These are phyloP conservation scores for Claviceps purpurea DNA, from an alignment of 2,329 filamentous ascomycete species.

Conservation along the genomic window DNA sequence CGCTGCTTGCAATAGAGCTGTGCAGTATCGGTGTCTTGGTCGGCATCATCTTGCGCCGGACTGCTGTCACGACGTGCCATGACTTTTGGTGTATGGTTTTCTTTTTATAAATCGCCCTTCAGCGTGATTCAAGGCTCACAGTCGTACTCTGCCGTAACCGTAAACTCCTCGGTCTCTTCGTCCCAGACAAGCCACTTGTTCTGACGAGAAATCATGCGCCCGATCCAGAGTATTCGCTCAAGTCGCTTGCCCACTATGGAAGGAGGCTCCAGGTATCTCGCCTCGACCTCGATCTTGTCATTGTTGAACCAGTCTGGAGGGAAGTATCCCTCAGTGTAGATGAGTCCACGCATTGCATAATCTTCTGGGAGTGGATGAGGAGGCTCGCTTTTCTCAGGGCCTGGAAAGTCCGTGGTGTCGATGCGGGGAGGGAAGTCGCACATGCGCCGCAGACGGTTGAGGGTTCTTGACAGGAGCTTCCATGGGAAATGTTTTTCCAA, in stretches of 20 bases:
- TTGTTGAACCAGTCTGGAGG: slow-evolving; percentile 44
- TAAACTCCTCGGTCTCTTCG: slow-evolving; percentile 21
- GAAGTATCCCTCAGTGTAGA: slow-evolving; percentile 47
- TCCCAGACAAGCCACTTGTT: slow-evolving; percentile 33
- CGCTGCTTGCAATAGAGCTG: too few relatives aligned
- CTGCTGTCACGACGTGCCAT: too few relatives aligned
- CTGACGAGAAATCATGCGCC: slow-evolving; percentile 28
- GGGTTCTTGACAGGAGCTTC: slow-evolving; percentile 25
- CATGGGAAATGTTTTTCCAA: slow-evolving; percentile 34
- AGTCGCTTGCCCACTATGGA: slow-evolving; percentile 45
- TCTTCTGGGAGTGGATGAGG: slow-evolving; percentile 54
- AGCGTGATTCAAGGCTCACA: background rate
- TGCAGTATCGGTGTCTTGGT: too few relatives aligned
- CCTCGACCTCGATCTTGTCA: slow-evolving; percentile 51
- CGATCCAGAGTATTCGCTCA: slow-evolving; percentile 47
- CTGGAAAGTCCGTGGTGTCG: slow-evolving; percentile 32
- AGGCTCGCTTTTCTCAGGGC: slow-evolving; percentile 26
- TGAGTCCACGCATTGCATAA: slow-evolving; percentile 49
- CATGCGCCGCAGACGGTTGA: slow-evolving; percentile 22
- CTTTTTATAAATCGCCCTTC: too few relatives aligned
- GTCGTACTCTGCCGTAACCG: slow-evolving; percentile 1
- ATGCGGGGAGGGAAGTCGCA: slow-evolving; percentile 22
- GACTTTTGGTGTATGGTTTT: too few relatives aligned
- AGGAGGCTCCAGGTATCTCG: slow-evolving; percentile 47
- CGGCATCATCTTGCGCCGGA: too few relatives aligned